phyloP scores from a whole-genome alignment of 2,329 filamentous ascomycete genomes.

The Fusarium brachygibbosum region DNA sequence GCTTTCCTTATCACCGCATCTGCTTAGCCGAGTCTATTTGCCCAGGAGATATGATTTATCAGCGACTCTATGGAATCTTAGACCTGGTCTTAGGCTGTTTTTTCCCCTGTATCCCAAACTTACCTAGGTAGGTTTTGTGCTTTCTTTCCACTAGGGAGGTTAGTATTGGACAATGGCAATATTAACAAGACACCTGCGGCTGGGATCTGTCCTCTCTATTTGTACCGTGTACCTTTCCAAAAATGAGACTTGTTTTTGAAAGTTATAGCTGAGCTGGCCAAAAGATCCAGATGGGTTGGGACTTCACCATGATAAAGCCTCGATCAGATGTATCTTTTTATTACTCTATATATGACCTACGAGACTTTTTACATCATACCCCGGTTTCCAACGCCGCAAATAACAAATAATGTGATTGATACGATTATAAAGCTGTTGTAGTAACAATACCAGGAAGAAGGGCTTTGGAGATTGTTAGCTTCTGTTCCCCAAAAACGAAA shows the following conservation, averaged over 20 bases:
- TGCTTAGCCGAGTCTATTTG: neutral
- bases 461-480: constrained; percentile 35
- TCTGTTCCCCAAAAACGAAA: constrained; percentile 25
- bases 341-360: constrained; percentile 14
- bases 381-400: constrained; percentile 16
- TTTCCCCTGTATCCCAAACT: too few relatives aligned
- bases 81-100: too few relatives aligned
- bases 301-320: neutral
- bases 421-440: constrained; percentile 9
- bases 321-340: neutral
- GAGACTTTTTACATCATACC: constrained; percentile 11
- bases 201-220: too few relatives aligned
- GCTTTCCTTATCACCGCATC: constrained; percentile 3
- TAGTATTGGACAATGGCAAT: too few relatives aligned
- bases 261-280: neutral
- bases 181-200: too few relatives aligned
- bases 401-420: constrained; percentile 12
- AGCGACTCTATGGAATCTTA: too few relatives aligned
- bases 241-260: too few relatives aligned
- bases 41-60: too few relatives aligned
- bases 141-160: too few relatives aligned
- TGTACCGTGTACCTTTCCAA: too few relatives aligned
- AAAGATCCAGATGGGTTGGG: neutral
- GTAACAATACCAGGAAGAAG: constrained; percentile 6
- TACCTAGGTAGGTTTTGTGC: too few relatives aligned